Conservation (phyloP, 2,329 filamentous ascomycete species). For the Hymenoscyphus linearis region DNA sequence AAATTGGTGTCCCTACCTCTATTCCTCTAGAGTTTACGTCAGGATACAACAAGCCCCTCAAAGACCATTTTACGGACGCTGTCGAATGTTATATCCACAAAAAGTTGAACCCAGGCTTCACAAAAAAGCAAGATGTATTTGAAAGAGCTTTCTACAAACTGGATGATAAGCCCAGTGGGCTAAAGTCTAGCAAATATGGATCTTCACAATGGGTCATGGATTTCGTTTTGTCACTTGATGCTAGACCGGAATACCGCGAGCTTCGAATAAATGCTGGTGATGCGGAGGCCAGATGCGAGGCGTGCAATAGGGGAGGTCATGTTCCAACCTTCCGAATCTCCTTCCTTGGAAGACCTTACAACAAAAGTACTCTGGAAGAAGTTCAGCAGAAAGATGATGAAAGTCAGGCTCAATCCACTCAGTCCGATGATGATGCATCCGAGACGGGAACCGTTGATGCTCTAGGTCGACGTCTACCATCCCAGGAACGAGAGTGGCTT, state of each 20-base stretch:
- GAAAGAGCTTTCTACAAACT: constrained; percentile 64
- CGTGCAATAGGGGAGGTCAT: constrained; percentile 64
- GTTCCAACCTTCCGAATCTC: constrained; percentile 59
- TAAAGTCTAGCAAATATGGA: constrained; percentile 62
- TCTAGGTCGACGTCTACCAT: constrained; percentile 42
- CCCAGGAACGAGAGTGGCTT: constrained; percentile 43
- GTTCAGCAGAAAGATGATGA: constrained; percentile 43
- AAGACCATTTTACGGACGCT: constrained; percentile 67
- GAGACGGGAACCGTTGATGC: constrained; percentile 34
- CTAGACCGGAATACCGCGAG: constrained; percentile 52
- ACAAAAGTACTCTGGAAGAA: constrained; percentile 59
- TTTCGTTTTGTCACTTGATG: constrained; percentile 61
- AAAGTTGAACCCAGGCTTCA: constrained; percentile 67
- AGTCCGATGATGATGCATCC: constrained; percentile 26
- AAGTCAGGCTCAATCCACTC: constrained; percentile 37
- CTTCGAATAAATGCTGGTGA: constrained; percentile 30
- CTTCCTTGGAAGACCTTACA: constrained; percentile 62
- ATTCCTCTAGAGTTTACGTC: constrained; percentile 67
- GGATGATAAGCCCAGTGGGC: constrained; percentile 62
- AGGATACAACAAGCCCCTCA: constrained; percentile 60
- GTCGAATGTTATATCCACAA: constrained; percentile 80
- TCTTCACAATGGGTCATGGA: constrained; percentile 65
- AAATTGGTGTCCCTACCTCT: constrained; percentile 50
- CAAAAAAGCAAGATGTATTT: constrained; percentile 59
- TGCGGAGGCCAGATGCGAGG: constrained; percentile 35